A percentile compares a stretch with the other conserved stretches of the same genome.
These are phyloP conservation scores for Kwoniella sp. DNA, from an alignment of 768 basidiomycete genomes.

Conservation along the genomic window DNA sequence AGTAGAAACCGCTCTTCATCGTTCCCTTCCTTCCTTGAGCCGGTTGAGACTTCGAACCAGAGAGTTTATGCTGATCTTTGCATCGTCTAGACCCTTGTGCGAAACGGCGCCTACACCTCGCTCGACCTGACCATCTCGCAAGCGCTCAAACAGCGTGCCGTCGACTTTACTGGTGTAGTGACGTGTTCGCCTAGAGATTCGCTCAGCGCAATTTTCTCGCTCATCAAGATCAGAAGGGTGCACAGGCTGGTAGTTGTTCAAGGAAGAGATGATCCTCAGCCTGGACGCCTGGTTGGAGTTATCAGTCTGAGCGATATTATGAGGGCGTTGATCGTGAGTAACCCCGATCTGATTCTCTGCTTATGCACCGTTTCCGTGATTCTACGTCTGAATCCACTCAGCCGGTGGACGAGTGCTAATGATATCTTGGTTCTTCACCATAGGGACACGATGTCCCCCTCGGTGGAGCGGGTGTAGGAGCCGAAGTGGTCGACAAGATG, in stretches of 20 bases:
- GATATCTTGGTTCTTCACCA: background rate
- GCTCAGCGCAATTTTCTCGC: constrained; percentile 80
- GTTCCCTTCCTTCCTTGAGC: background rate
- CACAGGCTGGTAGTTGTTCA: constrained; percentile 95
- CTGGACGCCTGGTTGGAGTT: constrained; percentile 52
- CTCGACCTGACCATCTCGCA: constrained; percentile 90
- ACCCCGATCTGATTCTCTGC: background rate
- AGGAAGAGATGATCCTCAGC: constrained; percentile 46
- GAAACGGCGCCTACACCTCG: constrained; percentile 91
- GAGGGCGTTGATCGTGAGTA: constrained; percentile 52
- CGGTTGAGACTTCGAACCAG: background rate
- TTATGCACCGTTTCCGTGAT: background rate
- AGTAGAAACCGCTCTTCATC: constrained; percentile 49
- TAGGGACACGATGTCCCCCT: constrained; percentile 49
- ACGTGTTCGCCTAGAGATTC: constrained; percentile 93
- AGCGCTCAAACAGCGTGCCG: constrained; percentile 85
- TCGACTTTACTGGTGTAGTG: constrained; percentile 95
- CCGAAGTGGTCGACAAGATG: constrained; percentile 50
- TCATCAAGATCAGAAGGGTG: constrained; percentile 89
- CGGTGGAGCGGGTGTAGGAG: constrained; percentile 53
- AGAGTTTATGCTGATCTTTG: constrained; percentile 1
- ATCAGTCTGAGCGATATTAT: constrained; percentile 56
- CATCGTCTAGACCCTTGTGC: constrained; percentile 76
- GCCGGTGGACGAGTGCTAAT: too few relatives aligned
- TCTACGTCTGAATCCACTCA: background rate